Evolutionary conservation across 257 asterid species (phyloP).

Genomic region (Solanum neorickii): DNA sequence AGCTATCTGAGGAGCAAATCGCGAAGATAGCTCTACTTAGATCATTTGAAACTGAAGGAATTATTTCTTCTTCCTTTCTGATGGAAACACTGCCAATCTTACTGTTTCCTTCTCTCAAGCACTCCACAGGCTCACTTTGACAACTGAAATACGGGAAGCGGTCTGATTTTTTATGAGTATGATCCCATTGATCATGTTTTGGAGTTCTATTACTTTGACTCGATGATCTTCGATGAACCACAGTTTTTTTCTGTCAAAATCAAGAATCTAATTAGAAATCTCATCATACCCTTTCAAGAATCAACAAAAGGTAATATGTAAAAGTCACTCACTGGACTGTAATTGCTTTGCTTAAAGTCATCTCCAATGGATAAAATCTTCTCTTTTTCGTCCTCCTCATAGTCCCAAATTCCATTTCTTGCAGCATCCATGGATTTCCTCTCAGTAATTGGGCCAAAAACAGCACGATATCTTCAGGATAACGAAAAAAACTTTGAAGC

Average conservation of each 20-base stretch:
- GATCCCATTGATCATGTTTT: conserved; percentile 25
- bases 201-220: conserved; percentile 21
- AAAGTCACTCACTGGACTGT: conserved; percentile 37
- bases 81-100: conserved; percentile 10
- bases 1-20: conserved; percentile 49
- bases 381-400: conserved; percentile 26
- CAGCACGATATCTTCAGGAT: conserved; percentile 41
- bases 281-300: neutral
- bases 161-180: conserved; percentile 29
- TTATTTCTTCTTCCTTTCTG: conserved; percentile 7
- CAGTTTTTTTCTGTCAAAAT: conserved; percentile 32
- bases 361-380: conserved; percentile 11
- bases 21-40: conserved; percentile 27
- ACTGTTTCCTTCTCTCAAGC: conserved; percentile 5
- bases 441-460: conserved; percentile 40
- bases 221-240: conserved; percentile 27
- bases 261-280: neutral
- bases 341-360: conserved; percentile 13
- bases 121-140: conserved; percentile 27
- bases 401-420: conserved; percentile 15
- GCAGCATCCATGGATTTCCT: conserved; percentile 23
- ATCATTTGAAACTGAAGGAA: conserved; percentile 5
- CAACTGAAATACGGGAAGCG: conserved; percentile 40
- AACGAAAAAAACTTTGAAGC: neutral
- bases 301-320: neutral